Evolutionary conservation across 257 asterid species (phyloP).

Genomic region (Striga asiatica): DNA sequence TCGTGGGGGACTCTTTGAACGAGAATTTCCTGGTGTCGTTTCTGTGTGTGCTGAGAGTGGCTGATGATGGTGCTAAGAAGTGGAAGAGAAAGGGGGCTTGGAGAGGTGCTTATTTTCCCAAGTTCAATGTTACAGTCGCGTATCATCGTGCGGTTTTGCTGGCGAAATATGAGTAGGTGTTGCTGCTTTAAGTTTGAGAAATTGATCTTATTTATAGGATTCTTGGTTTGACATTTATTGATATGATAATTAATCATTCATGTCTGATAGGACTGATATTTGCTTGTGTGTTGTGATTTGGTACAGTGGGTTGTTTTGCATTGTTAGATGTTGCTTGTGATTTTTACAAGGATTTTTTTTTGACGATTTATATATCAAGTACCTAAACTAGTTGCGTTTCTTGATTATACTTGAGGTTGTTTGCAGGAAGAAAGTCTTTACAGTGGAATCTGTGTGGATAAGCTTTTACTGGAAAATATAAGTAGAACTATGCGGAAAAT

Average conservation of each 20-base stretch:
- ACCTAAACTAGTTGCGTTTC: background rate
- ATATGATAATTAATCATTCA: conserved; percentile 1
- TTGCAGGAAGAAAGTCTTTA: background rate
- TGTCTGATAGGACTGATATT: background rate
- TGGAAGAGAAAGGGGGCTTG: conserved; percentile 98
- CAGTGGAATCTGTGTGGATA: background rate
- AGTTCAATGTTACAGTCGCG: conserved; percentile 74
- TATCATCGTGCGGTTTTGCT: conserved; percentile 95
- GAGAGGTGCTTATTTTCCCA: conserved; percentile 91
- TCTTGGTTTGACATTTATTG: background rate
- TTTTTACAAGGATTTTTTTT: background rate
- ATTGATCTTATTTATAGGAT: background rate
- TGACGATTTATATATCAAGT: background rate
- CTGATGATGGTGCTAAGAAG: conserved; percentile 67
- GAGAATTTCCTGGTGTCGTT: conserved; percentile 78
- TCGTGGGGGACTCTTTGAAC: conserved; percentile 89
- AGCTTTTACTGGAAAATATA: no score
- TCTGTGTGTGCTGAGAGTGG: conserved; percentile 59
- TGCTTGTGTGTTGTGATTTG: background rate
- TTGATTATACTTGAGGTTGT: background rate
- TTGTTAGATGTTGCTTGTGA: conserved; percentile 13
- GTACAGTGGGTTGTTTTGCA: background rate
- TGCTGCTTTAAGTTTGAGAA: background rate
- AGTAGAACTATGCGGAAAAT: no score
- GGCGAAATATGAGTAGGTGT: conserved; percentile 64